These are phyloP conservation scores for Alectoria sarmentosa DNA, from an alignment of 495 filamentous ascomycete species.

Conservation along the genomic window DNA sequence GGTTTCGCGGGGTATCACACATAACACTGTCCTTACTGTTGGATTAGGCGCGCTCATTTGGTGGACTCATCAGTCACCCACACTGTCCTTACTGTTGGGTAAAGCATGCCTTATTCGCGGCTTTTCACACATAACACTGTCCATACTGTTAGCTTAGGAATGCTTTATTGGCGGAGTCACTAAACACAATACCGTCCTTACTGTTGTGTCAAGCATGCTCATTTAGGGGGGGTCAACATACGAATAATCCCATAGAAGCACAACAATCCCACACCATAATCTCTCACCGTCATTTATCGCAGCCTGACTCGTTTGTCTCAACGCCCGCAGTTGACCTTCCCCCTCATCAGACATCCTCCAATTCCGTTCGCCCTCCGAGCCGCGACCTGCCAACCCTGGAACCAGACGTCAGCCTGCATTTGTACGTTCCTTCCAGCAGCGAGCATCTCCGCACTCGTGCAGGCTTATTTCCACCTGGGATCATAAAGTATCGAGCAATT, in stretches of 20 bases:
- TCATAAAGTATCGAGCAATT: too few species aligned
- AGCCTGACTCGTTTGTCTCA: neutral
- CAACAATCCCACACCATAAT: neutral
- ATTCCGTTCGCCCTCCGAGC: neutral
- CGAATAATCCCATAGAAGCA: neutral
- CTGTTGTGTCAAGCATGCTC: too few species aligned
- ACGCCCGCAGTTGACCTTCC: neutral
- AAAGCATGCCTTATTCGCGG: neutral
- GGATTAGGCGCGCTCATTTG: too few species aligned
- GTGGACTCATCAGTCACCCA: too few species aligned
- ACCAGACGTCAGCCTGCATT: neutral
- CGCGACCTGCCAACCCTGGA: neutral
- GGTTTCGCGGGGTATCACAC: too few species aligned
- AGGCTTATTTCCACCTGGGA: neutral
- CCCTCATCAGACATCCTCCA: neutral
- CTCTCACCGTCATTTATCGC: neutral
- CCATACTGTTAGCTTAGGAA: neutral
- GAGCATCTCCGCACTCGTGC: neutral
- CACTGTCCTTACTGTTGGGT: neutral
- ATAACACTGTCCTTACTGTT: too few species aligned
- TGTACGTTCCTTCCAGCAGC: neutral
- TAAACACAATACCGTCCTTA: neutral
- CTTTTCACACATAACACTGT: neutral
- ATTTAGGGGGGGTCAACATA: too few species aligned
- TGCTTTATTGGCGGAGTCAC: neutral